Conservation (phyloP, 139 green algal genomes). For the Diplosphaera chodatii region DNA sequence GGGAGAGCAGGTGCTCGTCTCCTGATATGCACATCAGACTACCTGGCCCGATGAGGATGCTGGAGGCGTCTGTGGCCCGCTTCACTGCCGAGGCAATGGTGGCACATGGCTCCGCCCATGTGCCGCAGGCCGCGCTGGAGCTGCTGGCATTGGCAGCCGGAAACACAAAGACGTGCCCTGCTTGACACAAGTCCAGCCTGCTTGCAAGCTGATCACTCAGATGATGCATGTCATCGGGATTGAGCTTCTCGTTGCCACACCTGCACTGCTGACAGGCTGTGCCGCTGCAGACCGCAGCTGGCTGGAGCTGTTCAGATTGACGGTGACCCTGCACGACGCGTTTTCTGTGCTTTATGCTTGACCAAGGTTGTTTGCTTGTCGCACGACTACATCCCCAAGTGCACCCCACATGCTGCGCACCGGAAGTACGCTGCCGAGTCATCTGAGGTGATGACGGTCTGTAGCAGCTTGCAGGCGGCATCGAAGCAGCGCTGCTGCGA, state of each 20-base stretch:
- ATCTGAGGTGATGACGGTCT: neutral
- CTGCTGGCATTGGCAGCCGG: neutral
- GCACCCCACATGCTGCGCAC: neutral
- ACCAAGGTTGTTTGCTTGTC: too few relatives aligned
- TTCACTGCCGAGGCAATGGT: neutral
- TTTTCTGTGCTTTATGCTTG: too few relatives aligned
- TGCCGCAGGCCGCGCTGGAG: neutral
- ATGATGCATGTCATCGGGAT: too few relatives aligned
- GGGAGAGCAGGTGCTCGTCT: too few relatives aligned
- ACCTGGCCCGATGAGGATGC: neutral
- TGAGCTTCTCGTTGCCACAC: too few relatives aligned
- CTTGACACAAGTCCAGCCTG: neutral
- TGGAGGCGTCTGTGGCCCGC: neutral
- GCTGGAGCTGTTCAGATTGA: neutral
- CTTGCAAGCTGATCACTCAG: too few relatives aligned
- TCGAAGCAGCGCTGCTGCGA: neutral
- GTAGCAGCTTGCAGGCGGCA: neutral
- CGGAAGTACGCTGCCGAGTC: neutral
- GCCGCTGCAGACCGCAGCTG: too few relatives aligned
- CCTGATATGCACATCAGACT: too few relatives aligned
- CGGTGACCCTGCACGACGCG: neutral
- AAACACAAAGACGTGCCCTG: neutral
- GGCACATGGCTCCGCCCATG: neutral
- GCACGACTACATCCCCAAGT: too few relatives aligned
- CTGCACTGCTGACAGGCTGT: neutral